These are phyloP conservation scores for Actinidia polygama DNA, from an alignment of 179 eudicot genomes.

Conservation along the genomic window DNA sequence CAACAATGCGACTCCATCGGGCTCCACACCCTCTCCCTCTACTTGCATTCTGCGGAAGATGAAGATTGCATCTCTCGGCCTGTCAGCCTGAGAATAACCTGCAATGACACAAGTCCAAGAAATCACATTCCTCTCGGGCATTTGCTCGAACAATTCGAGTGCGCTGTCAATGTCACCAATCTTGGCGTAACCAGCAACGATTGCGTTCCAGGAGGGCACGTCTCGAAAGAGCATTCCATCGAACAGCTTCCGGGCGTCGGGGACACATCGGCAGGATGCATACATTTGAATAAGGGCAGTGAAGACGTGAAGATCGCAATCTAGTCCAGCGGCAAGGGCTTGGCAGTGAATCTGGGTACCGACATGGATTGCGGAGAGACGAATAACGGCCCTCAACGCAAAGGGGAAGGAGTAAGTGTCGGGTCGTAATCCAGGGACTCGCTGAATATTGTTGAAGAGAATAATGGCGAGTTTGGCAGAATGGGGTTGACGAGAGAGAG, in stretches of 20 bases:
- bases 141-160: slow-evolving; percentile 31
- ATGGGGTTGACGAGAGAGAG: slow-evolving; percentile 35
- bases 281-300: slow-evolving; percentile 49
- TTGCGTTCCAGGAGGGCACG: slow-evolving; percentile 55
- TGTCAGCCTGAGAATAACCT: slow-evolving; percentile 43
- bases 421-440: slow-evolving; percentile 37
- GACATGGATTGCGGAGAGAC: slow-evolving; percentile 24
- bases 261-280: slow-evolving; percentile 27
- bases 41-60: slow-evolving; percentile 45
- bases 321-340: slow-evolving; percentile 37
- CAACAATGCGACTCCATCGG: slow-evolving; percentile 52
- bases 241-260: slow-evolving; percentile 50
- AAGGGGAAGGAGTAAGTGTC: slow-evolving; percentile 53
- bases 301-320: slow-evolving; percentile 32
- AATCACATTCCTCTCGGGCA: slow-evolving; percentile 48
- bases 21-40: slow-evolving; percentile 43
- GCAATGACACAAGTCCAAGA: slow-evolving; percentile 55
- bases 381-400: slow-evolving; percentile 46
- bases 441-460: slow-evolving; percentile 32
- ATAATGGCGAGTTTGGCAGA: slow-evolving; percentile 37
- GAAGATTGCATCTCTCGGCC: slow-evolving; percentile 45
- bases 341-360: slow-evolving; percentile 60
- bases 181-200: slow-evolving; percentile 50
- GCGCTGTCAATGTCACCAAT: slow-evolving; percentile 39
- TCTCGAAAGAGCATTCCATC: slow-evolving; percentile 44